Conservation (phyloP, 1,284 basidiomycete species). For the Sporisorium reilianum region DNA sequence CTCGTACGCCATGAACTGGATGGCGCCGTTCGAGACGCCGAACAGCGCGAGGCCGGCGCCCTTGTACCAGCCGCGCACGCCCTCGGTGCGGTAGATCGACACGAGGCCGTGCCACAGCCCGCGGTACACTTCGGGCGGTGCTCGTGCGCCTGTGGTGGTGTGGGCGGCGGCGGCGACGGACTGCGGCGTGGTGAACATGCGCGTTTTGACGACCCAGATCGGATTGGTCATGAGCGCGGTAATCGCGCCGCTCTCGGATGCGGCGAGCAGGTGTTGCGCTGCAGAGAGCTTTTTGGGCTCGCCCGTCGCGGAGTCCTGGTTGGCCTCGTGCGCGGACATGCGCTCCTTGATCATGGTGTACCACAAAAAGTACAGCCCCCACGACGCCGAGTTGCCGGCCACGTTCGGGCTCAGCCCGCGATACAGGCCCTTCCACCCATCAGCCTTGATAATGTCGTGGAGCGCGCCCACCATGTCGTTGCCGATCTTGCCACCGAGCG, state of each 20-base stretch:
- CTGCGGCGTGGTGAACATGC: constrained; percentile 88
- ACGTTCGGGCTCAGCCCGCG: constrained; percentile 91
- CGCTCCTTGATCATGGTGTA: constrained; percentile 91
- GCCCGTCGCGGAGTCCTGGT: constrained; percentile 16
- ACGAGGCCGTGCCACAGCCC: constrained; percentile 59
- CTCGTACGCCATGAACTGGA: constrained; percentile 97
- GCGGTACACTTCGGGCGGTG: constrained; percentile 50
- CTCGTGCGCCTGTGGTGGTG: constrained; percentile 2
- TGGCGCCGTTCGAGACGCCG: constrained; percentile 93
- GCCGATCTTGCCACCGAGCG: constrained; percentile 69
- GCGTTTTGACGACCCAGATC: constrained; percentile 97
- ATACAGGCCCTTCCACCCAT: constrained; percentile 89
- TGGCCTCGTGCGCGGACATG: constrained; percentile 53
- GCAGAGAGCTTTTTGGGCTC: constrained; percentile 74
- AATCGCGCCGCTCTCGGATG: constrained; percentile 90
- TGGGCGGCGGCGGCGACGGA: constrained; percentile 5
- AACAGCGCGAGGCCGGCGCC: constrained; percentile 90
- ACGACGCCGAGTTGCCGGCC: constrained; percentile 94
- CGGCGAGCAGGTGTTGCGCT: constrained; percentile 85
- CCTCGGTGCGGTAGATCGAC: constrained; percentile 72
- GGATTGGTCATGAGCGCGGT: constrained; percentile 97
- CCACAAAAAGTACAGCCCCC: constrained; percentile 99
- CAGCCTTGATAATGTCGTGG: constrained; percentile 78
- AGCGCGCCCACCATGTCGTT: constrained; percentile 82
- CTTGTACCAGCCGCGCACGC: constrained; percentile 83